These are phyloP conservation scores for Trapa bicornis DNA, from an alignment of 345 rosid genomes.

Conservation along the genomic window DNA sequence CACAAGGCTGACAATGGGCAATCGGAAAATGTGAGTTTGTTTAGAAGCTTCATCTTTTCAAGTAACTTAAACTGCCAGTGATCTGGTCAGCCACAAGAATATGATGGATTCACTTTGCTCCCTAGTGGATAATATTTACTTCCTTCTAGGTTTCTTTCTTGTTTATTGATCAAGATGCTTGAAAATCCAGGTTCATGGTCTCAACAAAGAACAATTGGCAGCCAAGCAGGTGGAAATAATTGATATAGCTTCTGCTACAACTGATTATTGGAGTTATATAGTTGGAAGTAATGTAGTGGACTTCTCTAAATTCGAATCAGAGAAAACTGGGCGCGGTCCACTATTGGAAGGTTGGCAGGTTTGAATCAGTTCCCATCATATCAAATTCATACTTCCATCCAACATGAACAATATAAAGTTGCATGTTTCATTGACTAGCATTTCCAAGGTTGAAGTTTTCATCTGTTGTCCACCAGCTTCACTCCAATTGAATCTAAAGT, in stretches of 20 bases:
- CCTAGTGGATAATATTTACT: neutral
- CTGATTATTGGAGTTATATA: constrained; percentile 55
- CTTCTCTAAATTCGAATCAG: constrained; percentile 43
- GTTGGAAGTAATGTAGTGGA: constrained; percentile 34
- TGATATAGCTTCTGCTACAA: constrained; percentile 47
- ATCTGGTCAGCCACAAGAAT: neutral
- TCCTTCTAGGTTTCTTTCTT: constrained; percentile 6
- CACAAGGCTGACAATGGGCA: constrained; percentile 46
- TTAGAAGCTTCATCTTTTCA: neutral
- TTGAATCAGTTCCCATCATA: neutral
- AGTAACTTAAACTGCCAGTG: neutral
- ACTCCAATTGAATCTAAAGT: neutral
- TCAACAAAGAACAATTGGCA: constrained; percentile 37
- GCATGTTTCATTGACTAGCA: neutral
- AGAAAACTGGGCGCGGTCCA: constrained; percentile 50
- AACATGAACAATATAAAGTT: neutral
- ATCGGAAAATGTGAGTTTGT: constrained; percentile 47
- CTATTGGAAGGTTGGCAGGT: constrained; percentile 67
- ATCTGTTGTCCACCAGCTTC: neutral
- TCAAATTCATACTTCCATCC: neutral
- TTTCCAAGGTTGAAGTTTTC: neutral
- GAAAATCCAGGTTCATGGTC: constrained; percentile 38
- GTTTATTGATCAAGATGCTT: constrained; percentile 9
- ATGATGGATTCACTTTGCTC: neutral
- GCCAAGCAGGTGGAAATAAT: constrained; percentile 42